Percentiles rank a stretch among this genome's conserved stretches.
phyloP scores from a whole-genome alignment of 305 asterid genomes.

The Euphrasia arctica region DNA sequence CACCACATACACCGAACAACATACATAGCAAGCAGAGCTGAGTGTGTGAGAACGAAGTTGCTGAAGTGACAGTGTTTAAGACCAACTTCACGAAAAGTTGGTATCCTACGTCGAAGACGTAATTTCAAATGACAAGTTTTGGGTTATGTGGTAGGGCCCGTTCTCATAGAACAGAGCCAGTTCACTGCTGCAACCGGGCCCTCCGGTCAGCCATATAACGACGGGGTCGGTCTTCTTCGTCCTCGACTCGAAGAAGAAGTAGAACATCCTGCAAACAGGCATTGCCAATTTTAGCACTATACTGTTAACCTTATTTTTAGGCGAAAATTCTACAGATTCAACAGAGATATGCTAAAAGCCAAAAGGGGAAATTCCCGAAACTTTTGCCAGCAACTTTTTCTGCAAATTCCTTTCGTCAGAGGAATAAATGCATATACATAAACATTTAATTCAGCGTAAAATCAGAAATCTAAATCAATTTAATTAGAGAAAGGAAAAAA shows the following conservation, averaged over 20 bases:
- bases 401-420: conserved; percentile 4
- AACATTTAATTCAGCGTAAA: background rate
- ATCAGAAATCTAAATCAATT: background rate
- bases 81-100: too few species aligned
- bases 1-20: too few species aligned
- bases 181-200: conserved; percentile 93
- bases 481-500: background rate
- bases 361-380: too few species aligned
- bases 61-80: too few species aligned
- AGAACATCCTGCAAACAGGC: conserved; percentile 66
- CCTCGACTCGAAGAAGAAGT: conserved; percentile 87
- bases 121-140: conserved; percentile 35
- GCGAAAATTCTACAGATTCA: too few species aligned
- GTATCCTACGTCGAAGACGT: too few species aligned
- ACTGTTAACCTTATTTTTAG: too few species aligned
- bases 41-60: too few species aligned
- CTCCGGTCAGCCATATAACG: conserved; percentile 94
- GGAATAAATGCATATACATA: background rate
- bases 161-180: conserved; percentile 90
- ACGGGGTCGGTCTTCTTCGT: conserved; percentile 62
- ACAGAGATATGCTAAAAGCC: too few species aligned
- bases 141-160: conserved; percentile 70
- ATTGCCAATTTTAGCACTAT: too few species aligned
- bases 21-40: too few species aligned
- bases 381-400: background rate